Conservation (phyloP, 768 basidiomycete genomes). For the Suillus subalutaceus region DNA sequence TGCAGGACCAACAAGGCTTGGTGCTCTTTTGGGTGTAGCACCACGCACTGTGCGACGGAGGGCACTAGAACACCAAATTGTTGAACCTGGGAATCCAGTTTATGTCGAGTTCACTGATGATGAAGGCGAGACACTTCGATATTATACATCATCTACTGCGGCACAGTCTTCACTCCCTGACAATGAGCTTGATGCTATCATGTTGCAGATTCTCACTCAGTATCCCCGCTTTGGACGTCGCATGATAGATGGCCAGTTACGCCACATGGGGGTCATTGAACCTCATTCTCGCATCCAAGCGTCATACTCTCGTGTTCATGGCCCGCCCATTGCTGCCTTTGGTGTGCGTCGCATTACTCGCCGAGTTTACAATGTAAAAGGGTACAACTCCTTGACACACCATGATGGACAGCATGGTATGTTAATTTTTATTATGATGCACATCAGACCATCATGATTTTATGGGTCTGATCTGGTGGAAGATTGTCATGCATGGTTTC, state of each 20-base stretch:
- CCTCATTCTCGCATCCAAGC: not conserved
- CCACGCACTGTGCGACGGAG: not conserved
- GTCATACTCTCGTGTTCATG: not conserved
- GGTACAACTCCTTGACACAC: constrained; percentile 42
- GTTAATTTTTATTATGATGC: constrained; percentile 25
- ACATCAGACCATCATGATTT: constrained; percentile 30
- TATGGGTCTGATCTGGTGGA: constrained; percentile 25
- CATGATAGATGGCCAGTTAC: not conserved
- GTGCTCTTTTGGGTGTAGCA: not conserved
- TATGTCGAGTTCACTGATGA: not conserved
- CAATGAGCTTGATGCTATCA: not conserved
- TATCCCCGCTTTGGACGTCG: not conserved
- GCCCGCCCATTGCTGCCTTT: constrained; percentile 18
- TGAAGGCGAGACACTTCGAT: not conserved
- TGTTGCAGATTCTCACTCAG: constrained; percentile 1
- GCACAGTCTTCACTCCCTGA: not conserved
- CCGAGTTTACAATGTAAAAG: constrained; percentile 35
- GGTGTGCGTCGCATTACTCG: constrained; percentile 27
- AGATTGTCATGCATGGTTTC: constrained; percentile 42
- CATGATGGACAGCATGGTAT: constrained; percentile 42
- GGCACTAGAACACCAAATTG: not conserved
- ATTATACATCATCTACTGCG: not conserved
- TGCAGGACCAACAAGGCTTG: not conserved
- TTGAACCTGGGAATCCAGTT: not conserved
- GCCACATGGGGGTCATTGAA: not conserved